Evolutionary conservation across 129 eudicot genomes (phyloP), one percentile per base, ranked within the genome.

Genomic region (Artemisia argyi): DNA sequence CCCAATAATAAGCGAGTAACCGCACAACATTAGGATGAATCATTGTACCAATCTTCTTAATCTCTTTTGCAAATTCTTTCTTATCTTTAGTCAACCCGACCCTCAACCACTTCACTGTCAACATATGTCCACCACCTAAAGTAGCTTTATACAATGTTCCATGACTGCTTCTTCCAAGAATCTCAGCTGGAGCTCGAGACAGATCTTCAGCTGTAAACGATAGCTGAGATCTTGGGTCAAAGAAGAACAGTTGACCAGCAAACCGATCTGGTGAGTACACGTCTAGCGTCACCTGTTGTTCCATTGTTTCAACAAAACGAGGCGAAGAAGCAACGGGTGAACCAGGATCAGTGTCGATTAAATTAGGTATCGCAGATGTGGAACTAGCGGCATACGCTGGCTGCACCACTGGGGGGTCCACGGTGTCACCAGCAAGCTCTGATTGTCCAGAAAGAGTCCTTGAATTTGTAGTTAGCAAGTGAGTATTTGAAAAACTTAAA

Each of bases 121-220:
- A 79, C 89, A 95, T 83, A 49, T 86, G 91, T 71, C 96, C 97
- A 69, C 86, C 89, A 76, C 80, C 86, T 15, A 95, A 73, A 16
- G 99, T 90, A 57, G 99, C 99, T 85, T 95, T 95, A 77, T 95
- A 95, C 73, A 95, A 55, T 11, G 99, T 95, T 52, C 99, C 99
- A 82, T 95, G 97, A 81, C 96, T 95, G 61, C 99, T 95, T 83
- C 99, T 84, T 67, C 99, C 99, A 72, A 95, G 93, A 72, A 95
- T 96, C 82, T 95, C 99, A 0, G 99, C 99, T 11, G 97, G 99
- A 65, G 99, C 99, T 35, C 99, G 86, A 32, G 99, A 95, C 5
- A 95, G 65, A 73, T 95, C 94, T 82, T 86, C 97, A 52, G 97
- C 96, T 26, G 99, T 95, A 79, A 95, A 95, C 3, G 85, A 69